Evolutionary conservation across 2,329 filamentous ascomycete genomes (phyloP), one percentile per base, ranked within the genome.

Genomic region (Capronia epimyces): DNA sequence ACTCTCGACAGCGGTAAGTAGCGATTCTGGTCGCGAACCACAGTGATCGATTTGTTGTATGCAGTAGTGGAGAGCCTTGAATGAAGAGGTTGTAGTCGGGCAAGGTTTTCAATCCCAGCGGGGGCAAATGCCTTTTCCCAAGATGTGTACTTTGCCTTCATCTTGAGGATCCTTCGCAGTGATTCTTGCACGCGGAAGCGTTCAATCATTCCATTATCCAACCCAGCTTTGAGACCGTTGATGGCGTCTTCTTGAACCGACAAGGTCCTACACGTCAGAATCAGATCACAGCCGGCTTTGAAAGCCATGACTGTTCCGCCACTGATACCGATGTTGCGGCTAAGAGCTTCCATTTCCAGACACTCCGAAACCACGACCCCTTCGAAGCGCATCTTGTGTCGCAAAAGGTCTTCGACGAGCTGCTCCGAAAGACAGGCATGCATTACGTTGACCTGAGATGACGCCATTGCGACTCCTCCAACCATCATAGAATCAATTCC

Each of bases 281-380:
- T 82, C 46, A 97, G 74, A 67, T 98, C 93, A 65, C 93, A 97
- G 12, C 93, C 93, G 25, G 93, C 91, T 66, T 95, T 93, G 44
- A 96, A 87, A 2, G 93, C 93, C 89, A 96, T 96, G 61, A 97
- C 89, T 0, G 91, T 95, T 10, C 93, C 93, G 34, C 93, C 91
- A 60, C 91, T 89, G 15, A 98, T 89, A n/a, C 91, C 91, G 43
- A 97, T 93, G 62, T 96, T 94, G 64, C 95, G 88, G 58, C 89
- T 93, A 7, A 97, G 78, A 0, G 90, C 89, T 64, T 96, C 90
- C 91, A 97, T 97, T 66, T 96, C 91, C 6, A 97, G 72, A 60
- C 91, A 97, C 65, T 97, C 91, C 0, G 90, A 96, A 43, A 97
- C 89, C 20, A 93, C 89, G 2, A 97, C 90, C 1, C 91, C 91